Evolutionary conservation across 83 land plant genomes (phyloP), one percentile per base, ranked within the genome.

Genomic region (Thuja plicata): DNA sequence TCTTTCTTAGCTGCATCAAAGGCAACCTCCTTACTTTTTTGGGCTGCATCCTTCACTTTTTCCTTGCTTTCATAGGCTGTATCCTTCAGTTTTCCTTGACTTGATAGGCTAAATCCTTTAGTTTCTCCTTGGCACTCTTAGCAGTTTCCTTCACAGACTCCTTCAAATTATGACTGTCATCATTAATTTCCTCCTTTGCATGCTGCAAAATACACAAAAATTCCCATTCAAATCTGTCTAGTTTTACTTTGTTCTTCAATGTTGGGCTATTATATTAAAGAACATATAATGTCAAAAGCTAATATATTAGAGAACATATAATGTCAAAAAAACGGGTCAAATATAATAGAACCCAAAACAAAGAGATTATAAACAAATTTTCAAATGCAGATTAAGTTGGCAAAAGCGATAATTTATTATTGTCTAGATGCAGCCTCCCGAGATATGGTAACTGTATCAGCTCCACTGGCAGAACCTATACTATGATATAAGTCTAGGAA

Each of bases 341-440:
- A 21, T n/a, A 0, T 71, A 8, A n/a, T 3, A 10, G 7, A 71
- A n/a, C 34, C 9, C 6, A 4, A 6, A 8, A 71, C 12, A 71
- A 6, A 8, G 21, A 6, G 9, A 70, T 70, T 70, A n/a, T 24
- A 27, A 70, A 70, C 74, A 70, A n/a, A 21, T n/a, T 9, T 8
- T 7, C 74, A 73, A n/a, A 24, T n/a, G 8, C n/a, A 71, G 0
- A 54, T 38, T 38, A 38, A 38, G 40, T 38, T 38, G 40, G 40
- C 89, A 97, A 88, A 38, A 91, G 78, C 35, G 94, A 50, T 35
- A 98, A 90, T 91, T 92, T 97, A 82, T 98, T 98, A 88, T 96
- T 96, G 73, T 98, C 99, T 88, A 98, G 96, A 89, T 94, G 94
- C 43, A 98, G 88, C 89, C 92, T 96, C 94, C 94, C 96, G 50